phyloP scores from a whole-genome alignment of 208 protist genomes.

The Kentomonas sorsogonicus region DNA sequence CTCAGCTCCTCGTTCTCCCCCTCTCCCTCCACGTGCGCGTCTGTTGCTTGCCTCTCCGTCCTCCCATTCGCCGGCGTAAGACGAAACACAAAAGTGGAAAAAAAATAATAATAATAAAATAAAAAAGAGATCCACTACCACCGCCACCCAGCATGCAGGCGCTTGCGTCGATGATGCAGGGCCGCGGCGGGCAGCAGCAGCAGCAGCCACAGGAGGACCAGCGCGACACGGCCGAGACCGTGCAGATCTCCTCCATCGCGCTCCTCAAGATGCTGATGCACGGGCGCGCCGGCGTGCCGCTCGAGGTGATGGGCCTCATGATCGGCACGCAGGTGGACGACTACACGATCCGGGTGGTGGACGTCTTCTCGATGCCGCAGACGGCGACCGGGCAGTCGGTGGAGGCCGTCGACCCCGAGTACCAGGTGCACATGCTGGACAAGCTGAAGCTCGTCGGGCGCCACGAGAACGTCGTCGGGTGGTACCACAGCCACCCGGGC shows the following conservation, averaged over 20 bases:
- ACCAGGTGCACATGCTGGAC: conserved; percentile 99
- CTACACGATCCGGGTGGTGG: conserved; percentile 99
- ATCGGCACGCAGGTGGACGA: conserved; percentile 99
- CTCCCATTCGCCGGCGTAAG: background rate
- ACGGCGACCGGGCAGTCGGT: conserved; percentile 98
- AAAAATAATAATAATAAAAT: background rate
- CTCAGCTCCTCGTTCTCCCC: background rate
- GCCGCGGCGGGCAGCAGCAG: background rate
- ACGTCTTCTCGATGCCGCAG: conserved; percentile 99
- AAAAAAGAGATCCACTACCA: background rate
- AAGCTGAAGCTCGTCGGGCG: conserved; percentile 98
- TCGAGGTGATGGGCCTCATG: conserved; percentile 99
- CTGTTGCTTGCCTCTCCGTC: background rate
- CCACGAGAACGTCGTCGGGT: conserved; percentile 99
- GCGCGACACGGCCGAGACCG: conserved; percentile 97
- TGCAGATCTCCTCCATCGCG: conserved; percentile 99
- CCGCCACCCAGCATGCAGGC: background rate
- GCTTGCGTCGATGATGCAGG: background rate
- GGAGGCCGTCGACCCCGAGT: conserved; percentile 99
- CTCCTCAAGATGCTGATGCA: conserved; percentile 99
- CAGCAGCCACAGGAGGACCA: conserved; percentile 39
- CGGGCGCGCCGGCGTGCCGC: conserved; percentile 98
- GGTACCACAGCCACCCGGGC: conserved; percentile 99
- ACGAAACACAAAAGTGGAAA: background rate
- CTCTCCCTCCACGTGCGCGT: background rate